Conservation (phyloP, 1,284 basidiomycete species). For the Golubevia sp. region DNA sequence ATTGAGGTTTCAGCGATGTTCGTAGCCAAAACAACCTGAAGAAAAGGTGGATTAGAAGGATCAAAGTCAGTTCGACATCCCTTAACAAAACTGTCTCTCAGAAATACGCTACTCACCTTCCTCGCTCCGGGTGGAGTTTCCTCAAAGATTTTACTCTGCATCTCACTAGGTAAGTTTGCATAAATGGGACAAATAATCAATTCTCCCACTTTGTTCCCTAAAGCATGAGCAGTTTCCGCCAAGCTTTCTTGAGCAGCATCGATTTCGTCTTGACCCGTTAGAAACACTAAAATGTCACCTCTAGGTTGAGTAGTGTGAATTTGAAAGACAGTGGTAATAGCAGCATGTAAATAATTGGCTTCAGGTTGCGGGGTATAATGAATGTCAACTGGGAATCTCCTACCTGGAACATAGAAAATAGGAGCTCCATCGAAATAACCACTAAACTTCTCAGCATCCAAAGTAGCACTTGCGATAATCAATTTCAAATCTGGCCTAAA, state of each 20-base stretch:
- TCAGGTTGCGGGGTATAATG: slow-evolving; percentile 76
- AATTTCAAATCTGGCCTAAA: slow-evolving; percentile 56
- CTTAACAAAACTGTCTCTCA: too few relatives aligned
- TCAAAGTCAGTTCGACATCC: too few relatives aligned
- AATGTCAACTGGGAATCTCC: slow-evolving; percentile 96
- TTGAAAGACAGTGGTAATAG: slow-evolving; percentile 97
- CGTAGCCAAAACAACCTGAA: slow-evolving; percentile 85
- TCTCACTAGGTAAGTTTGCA: slow-evolving; percentile 94
- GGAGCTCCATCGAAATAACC: slow-evolving; percentile 59
- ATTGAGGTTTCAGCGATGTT: slow-evolving; percentile 77
- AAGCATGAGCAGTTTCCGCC: slow-evolving; percentile 87
- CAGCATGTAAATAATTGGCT: slow-evolving; percentile 87
- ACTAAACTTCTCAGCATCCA: slow-evolving; percentile 58
- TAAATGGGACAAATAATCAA: slow-evolving; percentile 97
- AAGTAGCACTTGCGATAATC: slow-evolving; percentile 54
- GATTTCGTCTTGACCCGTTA: slow-evolving; percentile 99
- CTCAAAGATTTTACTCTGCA: slow-evolving; percentile 99
- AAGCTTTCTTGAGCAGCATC: slow-evolving; percentile 91
- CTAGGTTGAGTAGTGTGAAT: slow-evolving; percentile 98
- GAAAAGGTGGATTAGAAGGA: background rate
- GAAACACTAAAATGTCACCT: slow-evolving; percentile 97
- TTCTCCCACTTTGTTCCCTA: slow-evolving; percentile 94
- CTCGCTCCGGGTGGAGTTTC: slow-evolving; percentile 93
- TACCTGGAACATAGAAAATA: slow-evolving; percentile 76
- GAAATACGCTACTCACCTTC: slow-evolving; percentile 67